phyloP scores from a whole-genome alignment of 2,329 filamentous ascomycete species.

The Cordyceps sp. region DNA sequence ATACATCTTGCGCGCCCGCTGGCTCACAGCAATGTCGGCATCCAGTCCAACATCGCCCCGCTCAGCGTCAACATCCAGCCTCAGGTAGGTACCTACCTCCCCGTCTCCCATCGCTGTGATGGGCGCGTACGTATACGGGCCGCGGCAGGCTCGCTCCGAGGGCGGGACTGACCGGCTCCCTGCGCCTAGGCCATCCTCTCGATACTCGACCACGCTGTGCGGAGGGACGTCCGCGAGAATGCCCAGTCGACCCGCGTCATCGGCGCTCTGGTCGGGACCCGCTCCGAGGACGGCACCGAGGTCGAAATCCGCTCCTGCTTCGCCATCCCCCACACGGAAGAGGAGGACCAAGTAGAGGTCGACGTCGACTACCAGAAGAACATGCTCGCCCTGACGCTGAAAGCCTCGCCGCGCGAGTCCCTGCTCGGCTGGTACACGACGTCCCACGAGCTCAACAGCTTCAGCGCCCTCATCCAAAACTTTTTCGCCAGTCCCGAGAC shows the following conservation, averaged over 20 bases:
- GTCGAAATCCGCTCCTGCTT: constrained; percentile 94
- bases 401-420: constrained; percentile 83
- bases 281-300: constrained; percentile 92
- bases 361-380: constrained; percentile 99
- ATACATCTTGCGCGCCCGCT: constrained; percentile 88
- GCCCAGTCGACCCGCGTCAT: constrained; percentile 91
- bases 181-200: constrained; percentile 59
- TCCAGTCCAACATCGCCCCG: constrained; percentile 75
- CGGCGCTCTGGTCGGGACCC: constrained; percentile 80
- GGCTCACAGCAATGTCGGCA: constrained; percentile 62
- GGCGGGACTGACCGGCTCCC: too few relatives aligned
- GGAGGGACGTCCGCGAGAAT: constrained; percentile 51
- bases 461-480: constrained; percentile 94
- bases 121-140: too few relatives aligned
- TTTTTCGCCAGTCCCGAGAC: constrained; percentile 97
- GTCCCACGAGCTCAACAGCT: constrained; percentile 90
- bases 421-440: constrained; percentile 98
- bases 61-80: constrained; percentile 90
- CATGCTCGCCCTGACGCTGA: constrained; percentile 90
- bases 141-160: too few relatives aligned
- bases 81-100: too few relatives aligned
- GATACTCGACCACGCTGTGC: constrained; percentile 84
- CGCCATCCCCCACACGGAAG: constrained; percentile 96
- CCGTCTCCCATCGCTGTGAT: too few relatives aligned
- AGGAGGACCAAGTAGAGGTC: constrained; percentile 95